Evolutionary conservation across 805 yeast genomes (phyloP).

Genomic region (Lipomyces mesembrius): DNA sequence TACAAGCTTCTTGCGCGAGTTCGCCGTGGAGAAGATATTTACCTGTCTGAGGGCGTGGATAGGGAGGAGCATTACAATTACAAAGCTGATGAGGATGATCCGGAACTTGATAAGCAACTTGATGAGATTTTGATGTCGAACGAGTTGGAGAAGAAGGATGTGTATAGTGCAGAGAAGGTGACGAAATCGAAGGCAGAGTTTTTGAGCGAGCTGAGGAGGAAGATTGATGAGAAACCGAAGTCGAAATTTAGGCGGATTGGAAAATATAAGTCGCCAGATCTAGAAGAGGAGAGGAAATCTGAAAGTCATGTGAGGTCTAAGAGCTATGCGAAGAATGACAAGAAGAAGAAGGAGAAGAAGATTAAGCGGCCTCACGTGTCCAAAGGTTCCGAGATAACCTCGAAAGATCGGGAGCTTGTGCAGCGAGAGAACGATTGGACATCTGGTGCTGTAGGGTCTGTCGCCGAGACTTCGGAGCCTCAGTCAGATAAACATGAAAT

Average conservation of each 20-base stretch:
- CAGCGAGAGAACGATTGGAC: not conserved
- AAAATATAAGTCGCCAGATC: slow-evolving; percentile 1
- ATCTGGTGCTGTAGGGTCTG: not conserved
- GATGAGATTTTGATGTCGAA: slow-evolving; percentile 23
- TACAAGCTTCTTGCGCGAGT: slow-evolving; percentile 26
- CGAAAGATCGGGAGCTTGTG: not conserved
- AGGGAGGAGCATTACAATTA: not conserved
- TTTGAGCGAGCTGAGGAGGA: slow-evolving; percentile 16
- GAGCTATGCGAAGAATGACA: not conserved
- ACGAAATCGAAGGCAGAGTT: slow-evolving; percentile 24
- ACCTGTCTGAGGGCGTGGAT: not conserved
- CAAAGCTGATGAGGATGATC: slow-evolving; percentile 10
- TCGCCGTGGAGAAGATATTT: slow-evolving; percentile 24
- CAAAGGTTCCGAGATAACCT: no score
- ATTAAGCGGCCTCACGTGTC: not conserved
- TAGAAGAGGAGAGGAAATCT: not conserved
- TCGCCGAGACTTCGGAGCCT: not conserved
- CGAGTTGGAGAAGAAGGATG: slow-evolving; percentile 12
- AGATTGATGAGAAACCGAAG: slow-evolving; percentile 20
- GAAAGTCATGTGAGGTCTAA: not conserved
- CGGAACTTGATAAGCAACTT: slow-evolving; percentile 19
- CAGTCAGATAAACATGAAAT: not conserved
- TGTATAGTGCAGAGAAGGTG: slow-evolving; percentile 12
- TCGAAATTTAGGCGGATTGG: slow-evolving; percentile 27
- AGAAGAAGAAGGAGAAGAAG: slow-evolving; percentile 5